Evolutionary conservation across 176 grass and related monocot species (phyloP).

Genomic region (Metroxylon sagu): DNA sequence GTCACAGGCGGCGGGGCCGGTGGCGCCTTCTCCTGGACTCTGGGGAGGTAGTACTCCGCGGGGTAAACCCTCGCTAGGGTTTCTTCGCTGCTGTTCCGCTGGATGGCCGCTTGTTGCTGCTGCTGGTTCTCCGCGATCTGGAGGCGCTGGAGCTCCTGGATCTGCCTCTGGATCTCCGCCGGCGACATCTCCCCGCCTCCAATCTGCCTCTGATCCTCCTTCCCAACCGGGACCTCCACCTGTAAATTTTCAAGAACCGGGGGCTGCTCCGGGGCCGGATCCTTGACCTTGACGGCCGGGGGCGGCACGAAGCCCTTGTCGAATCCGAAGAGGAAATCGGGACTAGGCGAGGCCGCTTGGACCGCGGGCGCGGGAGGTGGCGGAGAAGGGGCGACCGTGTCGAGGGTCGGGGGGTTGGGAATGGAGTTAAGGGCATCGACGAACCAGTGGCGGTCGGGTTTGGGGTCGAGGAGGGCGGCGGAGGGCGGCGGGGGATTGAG

Average conservation of each 20-base stretch:
- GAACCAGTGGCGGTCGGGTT: conserved; percentile 66
- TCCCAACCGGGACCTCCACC: conserved; percentile 38
- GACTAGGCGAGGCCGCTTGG: conserved; percentile 12
- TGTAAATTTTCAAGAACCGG: conserved; percentile 27
- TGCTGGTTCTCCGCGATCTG: conserved; percentile 43
- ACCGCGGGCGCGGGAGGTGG: not conserved
- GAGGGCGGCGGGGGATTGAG: conserved; percentile 34
- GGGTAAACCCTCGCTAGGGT: conserved; percentile 51
- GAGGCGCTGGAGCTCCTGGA: conserved; percentile 61
- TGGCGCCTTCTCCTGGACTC: conserved; percentile 50
- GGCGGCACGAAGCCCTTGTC: conserved; percentile 73
- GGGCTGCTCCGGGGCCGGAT: conserved; percentile 32
- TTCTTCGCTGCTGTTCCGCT: conserved; percentile 60
- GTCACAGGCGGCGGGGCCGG: not conserved
- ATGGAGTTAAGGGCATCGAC: conserved; percentile 62
- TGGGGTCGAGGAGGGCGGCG: conserved; percentile 39
- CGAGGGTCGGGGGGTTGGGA: conserved; percentile 4
- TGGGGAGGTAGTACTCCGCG: conserved; percentile 42
- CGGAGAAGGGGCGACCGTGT: conserved; percentile 16
- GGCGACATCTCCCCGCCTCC: not conserved
- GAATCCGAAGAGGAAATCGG: conserved; percentile 74
- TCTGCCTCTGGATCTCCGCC: conserved; percentile 54
- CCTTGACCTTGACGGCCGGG: conserved; percentile 66
- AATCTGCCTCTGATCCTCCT: conserved; percentile 15
- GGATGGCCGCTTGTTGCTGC: conserved; percentile 27